Evolutionary conservation across 441 rosid genomes (phyloP).

Genomic region (Adansonia grandidieri): DNA sequence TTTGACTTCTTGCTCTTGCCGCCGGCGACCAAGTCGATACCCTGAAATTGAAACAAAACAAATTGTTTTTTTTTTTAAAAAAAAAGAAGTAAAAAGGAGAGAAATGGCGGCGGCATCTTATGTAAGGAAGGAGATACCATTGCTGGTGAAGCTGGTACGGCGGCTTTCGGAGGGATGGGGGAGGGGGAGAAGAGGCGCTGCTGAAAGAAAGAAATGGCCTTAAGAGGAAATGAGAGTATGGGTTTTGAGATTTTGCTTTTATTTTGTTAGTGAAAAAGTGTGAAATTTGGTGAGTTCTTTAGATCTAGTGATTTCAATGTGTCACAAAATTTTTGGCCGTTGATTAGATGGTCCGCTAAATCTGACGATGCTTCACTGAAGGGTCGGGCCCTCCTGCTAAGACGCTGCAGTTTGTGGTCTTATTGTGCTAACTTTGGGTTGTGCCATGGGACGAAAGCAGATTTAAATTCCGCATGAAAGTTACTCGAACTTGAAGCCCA

Average conservation of each 20-base stretch:
- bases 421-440: background rate
- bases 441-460: background rate
- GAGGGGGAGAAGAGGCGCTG: background rate
- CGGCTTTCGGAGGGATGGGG: background rate
- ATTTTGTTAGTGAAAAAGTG: background rate
- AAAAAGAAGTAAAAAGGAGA: background rate
- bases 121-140: slow-evolving; percentile 35
- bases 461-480: background rate
- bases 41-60: slow-evolving; percentile 40
- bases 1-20: slow-evolving; percentile 80
- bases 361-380: background rate
- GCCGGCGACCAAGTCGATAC: slow-evolving; percentile 72
- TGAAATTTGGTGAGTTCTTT: background rate
- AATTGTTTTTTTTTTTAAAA: background rate
- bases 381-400: background rate
- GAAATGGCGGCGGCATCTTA: background rate
- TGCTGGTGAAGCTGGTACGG: slow-evolving; percentile 12
- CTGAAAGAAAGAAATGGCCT: slow-evolving; percentile 14
- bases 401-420: background rate
- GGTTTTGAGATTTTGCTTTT: slow-evolving; percentile 14
- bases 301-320: background rate
- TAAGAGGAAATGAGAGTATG: background rate
- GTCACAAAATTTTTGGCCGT: background rate
- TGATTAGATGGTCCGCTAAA: background rate
- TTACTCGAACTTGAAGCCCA: background rate